Base-by-base conservation (phyloP, 176 grass and related monocot genomes). In the Avena atlantica region DNA sequence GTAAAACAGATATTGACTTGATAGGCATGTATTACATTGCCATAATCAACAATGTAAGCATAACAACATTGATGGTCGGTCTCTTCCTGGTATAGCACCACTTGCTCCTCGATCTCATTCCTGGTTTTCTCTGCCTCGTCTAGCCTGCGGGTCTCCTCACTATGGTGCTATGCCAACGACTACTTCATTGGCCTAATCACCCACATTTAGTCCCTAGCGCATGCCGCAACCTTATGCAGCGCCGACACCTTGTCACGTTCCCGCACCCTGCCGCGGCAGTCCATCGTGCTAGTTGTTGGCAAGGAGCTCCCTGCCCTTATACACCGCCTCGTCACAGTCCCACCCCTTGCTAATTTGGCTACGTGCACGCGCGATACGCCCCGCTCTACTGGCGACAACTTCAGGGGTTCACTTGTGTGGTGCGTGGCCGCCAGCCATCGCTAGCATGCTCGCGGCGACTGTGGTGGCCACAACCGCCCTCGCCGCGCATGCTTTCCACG, bases 281-380 rank as follows among this genome's bases (percentile, higher is more conserved):
- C 87, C 50, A 42, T 70, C 37, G 88, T 85, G 8, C 85, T 29
- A 93, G 62, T 78, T 76, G 55, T 90, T 77, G 42, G 84, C 45
- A 13, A 19, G 72, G 40, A 93, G 76, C 17, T 90, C 88, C 70
- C 81, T 44, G 10, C 85, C 88, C 12, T 14, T 66, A 76, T 82
- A 25, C 72, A 87, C 91, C 24, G 91, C 91, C 66, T 82, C 79
- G 29, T 90, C 85, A 82, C 81, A 90, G 57, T 92, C 91, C 77
- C 67, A 81, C 73, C 6, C 45, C 45, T 48, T 8, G 31, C 45
- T 10, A 10, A 10, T 48, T 48, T 6, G 1, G 45, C 45, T 6
- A 9, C 45, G 45, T 48, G 45, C 45, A 48, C 45, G 2, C 45
- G 45, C 9, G 45, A 48, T 48, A 2, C 9, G 45, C 45, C 45